Base-by-base conservation (phyloP, 202 grass and related monocot species). In the Panicum virgatum region DNA sequence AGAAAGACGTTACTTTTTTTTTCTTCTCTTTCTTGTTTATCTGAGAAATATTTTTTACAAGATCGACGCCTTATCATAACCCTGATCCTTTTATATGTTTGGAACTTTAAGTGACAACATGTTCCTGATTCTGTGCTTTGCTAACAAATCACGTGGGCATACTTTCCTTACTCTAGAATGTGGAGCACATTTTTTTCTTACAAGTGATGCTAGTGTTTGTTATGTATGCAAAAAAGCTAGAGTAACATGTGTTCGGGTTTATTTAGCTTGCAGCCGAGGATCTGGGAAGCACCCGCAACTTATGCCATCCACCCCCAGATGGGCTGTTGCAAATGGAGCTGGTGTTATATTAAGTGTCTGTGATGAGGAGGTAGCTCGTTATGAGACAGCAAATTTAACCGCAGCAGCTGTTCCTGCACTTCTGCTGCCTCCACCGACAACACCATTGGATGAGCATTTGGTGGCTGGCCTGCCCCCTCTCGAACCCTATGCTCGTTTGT, bases 301-400 rank as follows among this genome's bases (percentile, higher is more conserved):
- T 75, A 99, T 99, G 97, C 93, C 93, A 50, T 96, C 97, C 58
- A 99, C 97, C 62, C 97, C 97, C 19, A 93, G 97, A 96, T 99
- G 97, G 97, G 97, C 97, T 64, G 97, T 99, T 80, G 97, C 93
- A 45, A 99, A 99, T 87, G 97, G 97, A 38, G 97, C 97, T 86
- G 97, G 97, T 81, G 97, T 99, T 77, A 99, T 99, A 75, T 78
- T 96, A 82, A 99, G 97, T 85, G 97, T 99, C 45, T 99, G 97
- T 82, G 97, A 99, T 76, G 97, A 96, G 85, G 97, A 96, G 86
- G 93, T 99, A 58, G 72, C 89, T 82, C 91, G 85, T 22, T 96
- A 99, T 66, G 97, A 99, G 85, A 91, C 97, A 79, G 97, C 97
- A 83, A 92, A 96, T 90, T 91, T 99, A 77, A 96, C 97, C 0